Percentiles rank a stretch among this genome's conserved stretches.
These are phyloP conservation scores for Thuidium tamariscinum DNA, from an alignment of 225 moss, liverwort and hornwort genomes.

Conservation along the genomic window DNA sequence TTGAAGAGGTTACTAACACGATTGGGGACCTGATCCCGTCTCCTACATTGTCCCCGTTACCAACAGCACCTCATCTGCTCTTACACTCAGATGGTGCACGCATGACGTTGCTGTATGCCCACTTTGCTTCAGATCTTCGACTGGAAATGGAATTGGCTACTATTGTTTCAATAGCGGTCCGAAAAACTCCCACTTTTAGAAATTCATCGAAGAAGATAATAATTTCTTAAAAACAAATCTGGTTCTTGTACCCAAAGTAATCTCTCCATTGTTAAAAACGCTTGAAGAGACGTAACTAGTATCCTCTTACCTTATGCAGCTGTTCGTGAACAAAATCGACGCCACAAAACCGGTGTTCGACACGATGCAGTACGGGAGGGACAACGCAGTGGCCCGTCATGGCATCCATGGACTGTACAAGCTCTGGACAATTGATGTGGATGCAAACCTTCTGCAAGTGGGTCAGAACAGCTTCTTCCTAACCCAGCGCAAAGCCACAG, in stretches of 20 bases:
- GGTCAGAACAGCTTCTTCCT: slow-evolving; percentile 69
- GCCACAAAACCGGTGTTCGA: slow-evolving; percentile 39
- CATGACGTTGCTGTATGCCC: not conserved
- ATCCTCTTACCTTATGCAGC: slow-evolving; percentile 13
- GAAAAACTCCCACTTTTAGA: not conserved
- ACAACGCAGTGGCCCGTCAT: slow-evolving; percentile 78
- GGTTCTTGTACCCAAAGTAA: not conserved
- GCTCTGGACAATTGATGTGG: slow-evolving; percentile 55
- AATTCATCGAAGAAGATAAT: not conserved
- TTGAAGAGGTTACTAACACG: not conserved
- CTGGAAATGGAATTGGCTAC: not conserved
- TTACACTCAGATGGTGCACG: not conserved
- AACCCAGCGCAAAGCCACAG: slow-evolving; percentile 42
- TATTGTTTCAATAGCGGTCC: not conserved
- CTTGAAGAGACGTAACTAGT: not conserved
- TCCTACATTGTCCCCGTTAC: not conserved
- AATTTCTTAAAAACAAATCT: not conserved
- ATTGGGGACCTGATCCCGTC: not conserved
- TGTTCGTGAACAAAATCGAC: slow-evolving; percentile 45
- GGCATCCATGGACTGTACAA: slow-evolving; percentile 69
- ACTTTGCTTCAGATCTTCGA: not conserved
- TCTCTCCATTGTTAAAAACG: not conserved
- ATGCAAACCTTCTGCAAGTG: slow-evolving; percentile 26
- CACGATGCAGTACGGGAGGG: slow-evolving; percentile 60
- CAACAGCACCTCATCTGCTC: not conserved